Conservation (phyloP, 1,284 basidiomycete genomes). For the Pterula multifida region DNA sequence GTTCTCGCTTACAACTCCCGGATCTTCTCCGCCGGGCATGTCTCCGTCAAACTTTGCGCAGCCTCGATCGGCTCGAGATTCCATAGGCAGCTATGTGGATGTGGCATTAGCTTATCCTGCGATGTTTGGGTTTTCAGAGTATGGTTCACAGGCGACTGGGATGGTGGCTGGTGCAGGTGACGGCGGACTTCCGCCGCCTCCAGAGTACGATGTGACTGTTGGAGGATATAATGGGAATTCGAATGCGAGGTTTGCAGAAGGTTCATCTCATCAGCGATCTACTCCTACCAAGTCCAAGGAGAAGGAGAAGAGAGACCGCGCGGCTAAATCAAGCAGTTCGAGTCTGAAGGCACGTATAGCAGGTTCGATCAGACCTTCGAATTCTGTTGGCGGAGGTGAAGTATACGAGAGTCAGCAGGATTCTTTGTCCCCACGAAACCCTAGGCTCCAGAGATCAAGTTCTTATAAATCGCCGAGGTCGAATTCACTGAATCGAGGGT, state of each 20-base stretch:
- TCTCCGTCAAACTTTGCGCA: not conserved
- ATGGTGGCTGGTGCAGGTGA: not conserved
- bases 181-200: not conserved
- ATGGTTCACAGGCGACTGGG: not conserved
- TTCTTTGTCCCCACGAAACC: not conserved
- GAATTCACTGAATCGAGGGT: not conserved
- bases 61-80: not conserved
- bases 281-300: constrained; percentile 7
- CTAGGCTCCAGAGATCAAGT: not conserved
- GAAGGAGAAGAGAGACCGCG: constrained; percentile 8
- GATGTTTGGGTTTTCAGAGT: not conserved
- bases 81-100: not conserved
- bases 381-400: not conserved
- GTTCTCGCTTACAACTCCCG: not conserved
- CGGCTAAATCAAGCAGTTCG: constrained; percentile 22
- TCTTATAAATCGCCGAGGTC: not conserved
- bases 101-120: too few species aligned
- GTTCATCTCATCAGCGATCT: not conserved
- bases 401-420: not conserved
- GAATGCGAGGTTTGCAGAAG: not conserved
- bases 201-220: not conserved
- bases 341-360: constrained; percentile 34
- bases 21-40: not conserved
- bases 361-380: constrained; percentile 26
- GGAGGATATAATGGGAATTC: not conserved